phyloP scores from a whole-genome alignment of 495 filamentous ascomycete species.

The Podospora anserina region DNA sequence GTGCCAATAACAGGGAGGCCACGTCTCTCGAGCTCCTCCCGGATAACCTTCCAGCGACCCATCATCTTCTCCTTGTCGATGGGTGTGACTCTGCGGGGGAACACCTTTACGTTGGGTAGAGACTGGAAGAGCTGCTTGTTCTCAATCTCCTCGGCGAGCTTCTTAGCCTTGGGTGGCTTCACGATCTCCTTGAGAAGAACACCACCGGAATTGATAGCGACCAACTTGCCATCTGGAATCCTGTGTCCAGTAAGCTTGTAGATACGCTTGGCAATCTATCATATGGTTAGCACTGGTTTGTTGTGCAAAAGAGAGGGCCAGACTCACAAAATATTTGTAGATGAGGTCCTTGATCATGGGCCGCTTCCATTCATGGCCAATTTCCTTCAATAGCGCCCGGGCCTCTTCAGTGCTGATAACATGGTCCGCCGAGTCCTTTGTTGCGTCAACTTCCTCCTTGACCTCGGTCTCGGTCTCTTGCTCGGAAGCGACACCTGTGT shows the following conservation, averaged over 20 bases:
- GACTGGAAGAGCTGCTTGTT: slow-evolving; percentile 40
- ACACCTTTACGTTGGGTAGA: slow-evolving; percentile 70
- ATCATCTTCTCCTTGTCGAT: slow-evolving; percentile 69
- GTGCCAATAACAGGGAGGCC: slow-evolving; percentile 52
- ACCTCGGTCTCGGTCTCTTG: background rate
- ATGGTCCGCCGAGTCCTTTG: slow-evolving; percentile 6
- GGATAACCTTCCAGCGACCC: slow-evolving; percentile 83
- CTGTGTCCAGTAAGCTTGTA: slow-evolving; percentile 72
- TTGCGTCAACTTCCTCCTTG: slow-evolving; percentile 12
- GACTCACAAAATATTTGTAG: slow-evolving; percentile 66
- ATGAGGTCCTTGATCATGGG: slow-evolving; percentile 55
- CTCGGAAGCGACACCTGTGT: background rate
- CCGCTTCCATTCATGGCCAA: slow-evolving; percentile 51
- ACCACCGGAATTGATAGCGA: slow-evolving; percentile 50
- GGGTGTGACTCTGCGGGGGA: slow-evolving; percentile 55
- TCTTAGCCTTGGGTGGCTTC: slow-evolving; percentile 57
- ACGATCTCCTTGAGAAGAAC: slow-evolving; percentile 54
- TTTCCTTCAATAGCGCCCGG: slow-evolving; percentile 29
- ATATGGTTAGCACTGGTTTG: background rate
- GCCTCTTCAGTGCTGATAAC: slow-evolving; percentile 29
- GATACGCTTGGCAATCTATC: slow-evolving; percentile 70
- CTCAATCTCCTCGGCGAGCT: slow-evolving; percentile 47
- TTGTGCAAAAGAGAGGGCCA: background rate
- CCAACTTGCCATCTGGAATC: slow-evolving; percentile 65
- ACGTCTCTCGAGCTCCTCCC: slow-evolving; percentile 62